Conservation (phyloP, 1,139 yeast genomes). For the Eremothecium gossypii region DNA sequence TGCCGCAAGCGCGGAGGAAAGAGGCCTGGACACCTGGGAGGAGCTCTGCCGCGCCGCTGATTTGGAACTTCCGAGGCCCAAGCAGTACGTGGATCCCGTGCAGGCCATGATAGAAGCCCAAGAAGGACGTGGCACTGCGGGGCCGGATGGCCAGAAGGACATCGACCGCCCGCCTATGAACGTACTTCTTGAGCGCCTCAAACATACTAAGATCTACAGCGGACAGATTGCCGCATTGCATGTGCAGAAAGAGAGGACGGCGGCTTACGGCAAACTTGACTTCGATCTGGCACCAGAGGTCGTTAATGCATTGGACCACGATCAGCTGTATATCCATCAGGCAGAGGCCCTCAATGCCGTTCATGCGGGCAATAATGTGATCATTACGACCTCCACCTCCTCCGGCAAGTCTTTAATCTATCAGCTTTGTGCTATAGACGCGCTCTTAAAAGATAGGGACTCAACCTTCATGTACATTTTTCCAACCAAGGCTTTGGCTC, state of each 20-base stretch:
- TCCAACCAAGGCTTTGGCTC: constrained; percentile 96
- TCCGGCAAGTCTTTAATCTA: constrained; percentile 91
- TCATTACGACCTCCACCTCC: constrained; percentile 87
- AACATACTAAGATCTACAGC: constrained; percentile 41
- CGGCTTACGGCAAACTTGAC: constrained; percentile 37
- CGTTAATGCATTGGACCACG: constrained; percentile 38
- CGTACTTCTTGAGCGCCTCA: constrained; percentile 41
- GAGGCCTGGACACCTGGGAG: constrained; percentile 33
- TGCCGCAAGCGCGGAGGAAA: constrained; percentile 29
- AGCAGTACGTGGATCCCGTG: constrained; percentile 41
- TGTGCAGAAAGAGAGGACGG: constrained; percentile 36
- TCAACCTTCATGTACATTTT: constrained; percentile 79
- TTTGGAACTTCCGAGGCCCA: constrained; percentile 41
- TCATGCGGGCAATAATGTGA: constrained; percentile 50
- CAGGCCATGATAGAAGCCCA: constrained; percentile 36
- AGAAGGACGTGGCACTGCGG: constrained; percentile 10
- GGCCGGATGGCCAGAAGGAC: constrained; percentile 21
- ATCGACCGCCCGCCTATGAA: constrained; percentile 33
- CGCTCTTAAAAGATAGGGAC: constrained; percentile 39
- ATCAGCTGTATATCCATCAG: constrained; percentile 69
- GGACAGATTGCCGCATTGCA: constrained; percentile 49
- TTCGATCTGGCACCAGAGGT: constrained; percentile 40
- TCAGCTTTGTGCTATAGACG: constrained; percentile 69
- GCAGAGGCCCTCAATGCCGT: constrained; percentile 61
- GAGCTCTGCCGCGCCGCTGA: constrained; percentile 32